phyloP scores from a whole-genome alignment of 306 rosid species.

The Aeschynomene evenia region DNA sequence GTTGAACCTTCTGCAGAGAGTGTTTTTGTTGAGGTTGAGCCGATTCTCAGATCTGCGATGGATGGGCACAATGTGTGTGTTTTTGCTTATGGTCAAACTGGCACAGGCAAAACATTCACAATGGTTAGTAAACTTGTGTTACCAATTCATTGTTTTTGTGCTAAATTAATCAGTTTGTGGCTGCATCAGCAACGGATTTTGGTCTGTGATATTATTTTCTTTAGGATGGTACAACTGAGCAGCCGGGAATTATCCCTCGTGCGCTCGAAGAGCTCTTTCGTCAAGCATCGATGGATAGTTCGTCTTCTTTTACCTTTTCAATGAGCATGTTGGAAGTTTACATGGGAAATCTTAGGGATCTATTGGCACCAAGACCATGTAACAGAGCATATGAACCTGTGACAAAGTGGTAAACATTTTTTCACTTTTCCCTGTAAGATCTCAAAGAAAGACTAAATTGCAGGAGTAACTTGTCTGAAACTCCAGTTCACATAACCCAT shows the following conservation, averaged over 20 bases:
- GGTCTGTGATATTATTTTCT: constrained; percentile 25
- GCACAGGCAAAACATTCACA: constrained; percentile 96
- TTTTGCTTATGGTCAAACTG: constrained; percentile 93
- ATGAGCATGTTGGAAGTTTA: constrained; percentile 98
- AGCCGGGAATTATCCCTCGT: constrained; percentile 74
- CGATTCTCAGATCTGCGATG: constrained; percentile 81
- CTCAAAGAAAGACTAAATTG: not conserved
- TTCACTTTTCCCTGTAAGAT: not conserved
- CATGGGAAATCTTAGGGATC: constrained; percentile 86
- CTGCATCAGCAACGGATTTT: not conserved
- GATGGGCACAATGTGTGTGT: constrained; percentile 91
- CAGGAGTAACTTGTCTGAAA: not conserved
- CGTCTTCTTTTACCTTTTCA: constrained; percentile 58
- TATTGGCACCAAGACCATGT: constrained; percentile 63
- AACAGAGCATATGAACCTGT: constrained; percentile 48
- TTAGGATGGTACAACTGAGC: constrained; percentile 83
- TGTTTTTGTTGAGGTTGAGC: constrained; percentile 83
- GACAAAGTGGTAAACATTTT: constrained; percentile 60
- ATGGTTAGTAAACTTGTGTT: constrained; percentile 62
- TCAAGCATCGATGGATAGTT: constrained; percentile 52
- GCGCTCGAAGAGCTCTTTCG: constrained; percentile 75
- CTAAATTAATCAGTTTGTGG: not conserved
- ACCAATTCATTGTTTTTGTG: constrained; percentile 24
- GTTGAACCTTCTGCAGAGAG: constrained; percentile 52
- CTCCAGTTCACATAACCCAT: constrained; percentile 13